Base-by-base conservation (phyloP, 1,284 basidiomycete genomes). In the Ceratobasidium sp. region DNA sequence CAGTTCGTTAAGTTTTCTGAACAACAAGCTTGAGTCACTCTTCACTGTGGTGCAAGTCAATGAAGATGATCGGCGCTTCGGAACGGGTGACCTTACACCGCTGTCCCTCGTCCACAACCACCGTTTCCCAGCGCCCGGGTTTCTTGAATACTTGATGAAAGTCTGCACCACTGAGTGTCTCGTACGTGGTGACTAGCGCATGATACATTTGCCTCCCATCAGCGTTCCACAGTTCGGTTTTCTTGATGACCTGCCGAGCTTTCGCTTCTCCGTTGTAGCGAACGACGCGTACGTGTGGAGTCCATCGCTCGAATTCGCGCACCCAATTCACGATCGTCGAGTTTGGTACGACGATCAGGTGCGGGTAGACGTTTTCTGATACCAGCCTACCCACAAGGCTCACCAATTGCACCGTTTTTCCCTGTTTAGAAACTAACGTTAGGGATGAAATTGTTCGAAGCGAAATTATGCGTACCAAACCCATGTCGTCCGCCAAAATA, bases 401-500 rank as follows among this genome's bases (percentile, higher is more conserved):
- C 32, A 90, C 88, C 49, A 98, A 90, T 78, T 98, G 94, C 2
- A 98, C 92, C 0, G 96, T 98, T 83, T 96, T 96, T 0, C 93
- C 94, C 87, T 96, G 73, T 8, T 54, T 38, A 71, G 17, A 40
- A n/a, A n/a, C 45, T 20, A 25, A 15, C 22, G 2, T 17, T 3
- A 56, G 2, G 31, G 25, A 10, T 68, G 22, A 56, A 64, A 35
- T n/a, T n/a, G n/a, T n/a, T n/a, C n/a, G n/a, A n/a, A n/a, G n/a
- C n/a, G n/a, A n/a, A n/a, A n/a, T n/a, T 45, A 13, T 38, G 78
- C 86, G 70, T 77, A 91, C 91, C 74, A 96, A 79, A 64, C 94
- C 95, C 96, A 99, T 98, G 79, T 98, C 96, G 76, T 99, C 96
- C 1, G 96, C 95, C n/a, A 98, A 84, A 73, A 98, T 98, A 74